Evolutionary conservation across 768 basidiomycete genomes (phyloP).

Genomic region (Pisolithus orientalis): DNA sequence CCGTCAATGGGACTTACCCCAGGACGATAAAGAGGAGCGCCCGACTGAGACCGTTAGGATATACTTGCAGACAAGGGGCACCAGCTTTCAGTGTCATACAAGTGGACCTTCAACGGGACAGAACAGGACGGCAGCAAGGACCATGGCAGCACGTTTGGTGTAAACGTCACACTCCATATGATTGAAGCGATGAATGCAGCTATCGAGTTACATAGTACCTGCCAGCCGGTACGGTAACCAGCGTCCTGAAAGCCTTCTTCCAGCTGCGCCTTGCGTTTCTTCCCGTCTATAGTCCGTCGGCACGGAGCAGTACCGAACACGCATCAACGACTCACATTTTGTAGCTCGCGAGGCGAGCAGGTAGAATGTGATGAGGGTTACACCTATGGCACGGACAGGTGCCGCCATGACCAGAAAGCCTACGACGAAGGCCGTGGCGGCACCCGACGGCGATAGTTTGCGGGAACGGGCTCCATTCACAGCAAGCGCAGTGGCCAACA

Average conservation of each 20-base stretch:
- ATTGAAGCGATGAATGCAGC: conserved; percentile 54
- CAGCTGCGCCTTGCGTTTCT: conserved; percentile 61
- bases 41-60: not conserved
- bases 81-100: conserved; percentile 44
- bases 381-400: conserved; percentile 58
- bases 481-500: conserved; percentile 49
- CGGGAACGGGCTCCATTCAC: conserved; percentile 66
- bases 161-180: conserved; percentile 60
- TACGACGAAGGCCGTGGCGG: conserved; percentile 67
- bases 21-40: not conserved
- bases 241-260: conserved; percentile 74
- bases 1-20: not conserved
- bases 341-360: conserved; percentile 77
- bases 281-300: conserved; percentile 48
- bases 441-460: conserved; percentile 74
- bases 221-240: conserved; percentile 72
- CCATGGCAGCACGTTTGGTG: conserved; percentile 37
- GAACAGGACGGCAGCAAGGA: conserved; percentile 11
- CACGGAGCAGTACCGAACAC: not conserved
- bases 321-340: conserved; percentile 45
- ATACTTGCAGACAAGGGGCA: conserved; percentile 50
- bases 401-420: conserved; percentile 70
- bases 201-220: conserved; percentile 79
- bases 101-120: conserved; percentile 8
- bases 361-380: conserved; percentile 71